Evolutionary conservation across 495 filamentous ascomycete genomes (phyloP), one percentile per base, ranked within the genome.

Genomic region (Xylaria cubensis): DNA sequence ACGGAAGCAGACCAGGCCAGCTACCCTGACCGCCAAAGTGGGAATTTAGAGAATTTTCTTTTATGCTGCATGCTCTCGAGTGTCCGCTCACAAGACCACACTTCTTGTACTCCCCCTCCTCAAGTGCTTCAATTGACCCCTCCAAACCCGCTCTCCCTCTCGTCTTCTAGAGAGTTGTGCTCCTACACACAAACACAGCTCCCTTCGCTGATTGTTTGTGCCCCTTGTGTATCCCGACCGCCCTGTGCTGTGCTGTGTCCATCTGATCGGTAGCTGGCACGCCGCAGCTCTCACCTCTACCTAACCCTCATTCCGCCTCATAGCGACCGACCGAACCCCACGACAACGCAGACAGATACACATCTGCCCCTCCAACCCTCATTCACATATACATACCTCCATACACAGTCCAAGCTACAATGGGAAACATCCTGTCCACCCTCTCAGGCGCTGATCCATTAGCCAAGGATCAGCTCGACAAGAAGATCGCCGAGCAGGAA

Each of bases 381-480:
- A 51, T 55, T 17, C 41, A 15, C 19, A 29, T 59, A 36, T 50
- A 12, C 17, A 59, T 50, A 15, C 41, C 46, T 61, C 15, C 26
- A 29, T 41, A 39, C 63, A 29, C 26, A 58, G 26, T 21, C 51
- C 15, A 41, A 58, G 29, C 63, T n/a, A 72, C 62, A 66, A 73
- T 73, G 71, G 71, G 71, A 58, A 67, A 73, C 44, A 73, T 73
- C 41, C 56, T 73, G 29, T 73, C 71, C 64, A 73, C 71, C 42
- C 65, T 73, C n/a, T 68, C 71, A 13, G 71, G 71, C 44, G 71
- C 56, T n/a, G 71, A 73, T 56, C 64, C 71, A 17, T 19, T 69
- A 3, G 71, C 64, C 71, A 73, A 69, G 58, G 71, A 73, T n/a
- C 71, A 68, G 17, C 15, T 34, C 7, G 71, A 73, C 1, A 73